Base-by-base conservation (phyloP, 225 moss, liverwort and hornwort species). In the Asterella californica region DNA sequence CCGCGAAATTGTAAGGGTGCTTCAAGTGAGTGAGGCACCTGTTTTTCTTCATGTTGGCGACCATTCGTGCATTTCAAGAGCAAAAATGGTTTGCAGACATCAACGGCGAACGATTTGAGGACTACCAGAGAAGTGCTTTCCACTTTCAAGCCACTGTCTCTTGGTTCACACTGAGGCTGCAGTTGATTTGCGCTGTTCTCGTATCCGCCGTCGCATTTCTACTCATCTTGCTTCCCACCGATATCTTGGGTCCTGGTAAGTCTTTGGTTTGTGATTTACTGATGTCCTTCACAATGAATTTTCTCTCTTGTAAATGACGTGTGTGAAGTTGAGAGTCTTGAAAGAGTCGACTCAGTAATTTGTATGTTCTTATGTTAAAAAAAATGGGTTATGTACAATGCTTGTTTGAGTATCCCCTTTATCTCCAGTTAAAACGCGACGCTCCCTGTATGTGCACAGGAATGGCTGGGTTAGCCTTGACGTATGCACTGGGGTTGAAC, bases 51-150 rank as follows among this genome's bases (percentile, higher is more conserved):
- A 85, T 29, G 36, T 85, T 0, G 75, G 81, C 75, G 42, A 85
- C 85, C 5, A 82, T 85, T 22, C 82, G 85, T 59, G 85, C 81
- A 0, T 85, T 78, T 42, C 67, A 53, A 65, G 85, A 85, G 67
- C 75, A 85, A 61, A 21, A 76, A 12, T 78, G 81, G 62, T 85
- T 85, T 46, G 62, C 74, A 48, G 27, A 25, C 27, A 61, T 61
- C 21, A 82, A 61, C 65, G 62, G 53, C 24, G 60, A 82, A 69
- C 70, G 81, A 15, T 76, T 85, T 15, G 79, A 79, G 30, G 47
- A 33, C 10, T 85, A 85, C 59, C 85, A 81, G n/a, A 73, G 82
- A 19, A 79, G 75, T 30, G 59, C 10, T 49, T 85, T 85, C 69
- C 81, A 85, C 33, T 69, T 69, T 9, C 18, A 22, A 12, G 74